Conservation (phyloP, 192 early-diverging fungal species). For the Podila horticola region DNA sequence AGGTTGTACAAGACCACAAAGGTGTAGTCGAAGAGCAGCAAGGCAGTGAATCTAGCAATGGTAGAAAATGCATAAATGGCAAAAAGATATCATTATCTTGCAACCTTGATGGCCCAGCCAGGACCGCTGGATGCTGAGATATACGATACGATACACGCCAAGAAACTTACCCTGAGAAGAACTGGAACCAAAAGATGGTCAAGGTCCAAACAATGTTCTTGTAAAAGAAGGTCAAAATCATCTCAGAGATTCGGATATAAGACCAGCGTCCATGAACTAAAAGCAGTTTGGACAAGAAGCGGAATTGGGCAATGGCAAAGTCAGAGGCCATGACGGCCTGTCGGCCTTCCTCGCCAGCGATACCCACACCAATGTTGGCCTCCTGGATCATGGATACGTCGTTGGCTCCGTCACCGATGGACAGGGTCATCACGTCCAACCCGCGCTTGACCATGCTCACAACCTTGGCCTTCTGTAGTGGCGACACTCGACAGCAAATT, state of each 20-base stretch:
- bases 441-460: constrained; percentile 88
- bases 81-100: too few species aligned
- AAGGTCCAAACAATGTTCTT: constrained; percentile 94
- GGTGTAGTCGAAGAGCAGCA: constrained; percentile 88
- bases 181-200: constrained; percentile 91
- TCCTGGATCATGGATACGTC: constrained; percentile 99
- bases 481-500: constrained; percentile 95
- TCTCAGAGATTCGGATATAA: constrained; percentile 84
- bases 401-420: constrained; percentile 96
- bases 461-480: constrained; percentile 95
- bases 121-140: background rate
- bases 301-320: constrained; percentile 94
- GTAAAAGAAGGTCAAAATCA: constrained; percentile 94
- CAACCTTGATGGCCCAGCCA: background rate
- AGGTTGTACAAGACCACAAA: constrained; percentile 91
- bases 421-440: constrained; percentile 86
- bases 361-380: constrained; percentile 94
- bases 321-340: constrained; percentile 95
- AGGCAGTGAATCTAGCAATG: constrained; percentile 72
- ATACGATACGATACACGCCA: background rate
- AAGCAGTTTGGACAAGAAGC: constrained; percentile 82
- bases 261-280: constrained; percentile 96
- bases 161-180: constrained; percentile 75
- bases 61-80: background rate
- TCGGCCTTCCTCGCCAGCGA: constrained; percentile 93